Base-by-base conservation (phyloP, 805 yeast genomes). In the Schwanniomyces vanrijiae region DNA sequence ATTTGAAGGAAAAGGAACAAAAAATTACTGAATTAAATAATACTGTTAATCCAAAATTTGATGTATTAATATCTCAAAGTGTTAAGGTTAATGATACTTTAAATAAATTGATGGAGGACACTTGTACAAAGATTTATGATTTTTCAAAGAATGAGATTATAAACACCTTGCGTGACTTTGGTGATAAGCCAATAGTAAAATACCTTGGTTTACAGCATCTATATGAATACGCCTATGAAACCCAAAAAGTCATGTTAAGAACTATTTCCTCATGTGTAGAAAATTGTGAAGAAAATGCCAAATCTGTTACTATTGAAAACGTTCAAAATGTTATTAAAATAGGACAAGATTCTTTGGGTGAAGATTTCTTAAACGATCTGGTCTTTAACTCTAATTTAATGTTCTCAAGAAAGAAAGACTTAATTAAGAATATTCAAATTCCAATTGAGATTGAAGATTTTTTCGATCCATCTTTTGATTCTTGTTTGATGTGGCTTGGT, bases 321-420 rank as follows among this genome's bases (percentile, higher is more conserved):
- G 92, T 94, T 18, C 76, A 75, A 6, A 73, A 77, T 26, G 83
- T 94, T 48, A 81, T 82, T 46, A 52, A 64, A 5, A 54, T 84
- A 16, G 98, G 97, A 0, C 73, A 77, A 41, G 69, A 68, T 3
- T 77, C 80, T n/a, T 69, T 90, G 38, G 89, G 89, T 6, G 85
- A 81, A 24, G 78, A 79, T 43, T 78, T 77, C 52, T 70, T 82
- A 43, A 70, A 79, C 22, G 85, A 83, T 44, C 80, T 83, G 44
- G 76, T 75, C 7, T 89, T 89, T 62, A 78, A 85, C 48, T 77
- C 86, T 8, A 83, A 82, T 24, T 77, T 86, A 34, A 94, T 94
- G 98, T 92, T 90, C 58, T 81, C 90, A 2, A 82, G 90, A 54
- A 76, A 77, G 47, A 79, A 76, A 34, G 96, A 94, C 57, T 64